Percentiles rank a stretch among this genome's conserved stretches.
Conservation (phyloP, 2,329 filamentous ascomycete species). For the Emydomyces testavorans region DNA sequence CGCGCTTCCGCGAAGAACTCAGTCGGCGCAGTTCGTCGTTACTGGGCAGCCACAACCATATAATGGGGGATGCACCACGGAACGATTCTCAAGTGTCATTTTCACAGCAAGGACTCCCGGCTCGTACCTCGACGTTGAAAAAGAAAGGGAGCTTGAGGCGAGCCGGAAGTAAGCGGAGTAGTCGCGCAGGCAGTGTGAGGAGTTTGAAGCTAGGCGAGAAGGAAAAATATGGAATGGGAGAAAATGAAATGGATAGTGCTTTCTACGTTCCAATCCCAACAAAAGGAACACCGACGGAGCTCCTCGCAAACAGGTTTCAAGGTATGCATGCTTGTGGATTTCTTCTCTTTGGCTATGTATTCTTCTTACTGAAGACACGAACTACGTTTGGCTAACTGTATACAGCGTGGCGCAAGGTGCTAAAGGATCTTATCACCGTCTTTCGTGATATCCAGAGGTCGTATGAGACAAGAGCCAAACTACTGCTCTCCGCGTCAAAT, state of each 20-base stretch:
- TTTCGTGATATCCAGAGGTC: slow-evolving; percentile 84
- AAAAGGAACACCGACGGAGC: slow-evolving; percentile 73
- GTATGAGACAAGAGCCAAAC: slow-evolving; percentile 77
- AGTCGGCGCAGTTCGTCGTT: slow-evolving; percentile 28
- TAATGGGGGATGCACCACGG: slow-evolving; percentile 5
- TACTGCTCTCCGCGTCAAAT: slow-evolving; percentile 69
- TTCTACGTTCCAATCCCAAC: slow-evolving; percentile 88
- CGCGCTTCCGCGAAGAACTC: slow-evolving; percentile 32
- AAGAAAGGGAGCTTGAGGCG: slow-evolving; percentile 71
- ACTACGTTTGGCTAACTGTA: background rate
- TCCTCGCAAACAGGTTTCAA: slow-evolving; percentile 78
- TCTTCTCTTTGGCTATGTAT: no score
- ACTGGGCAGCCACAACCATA: slow-evolving; percentile 21
- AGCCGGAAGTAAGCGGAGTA: slow-evolving; percentile 67
- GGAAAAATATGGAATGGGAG: slow-evolving; percentile 34
- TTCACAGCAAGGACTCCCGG: slow-evolving; percentile 28
- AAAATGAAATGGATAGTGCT: slow-evolving; percentile 62
- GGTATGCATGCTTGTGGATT: slow-evolving; percentile 45
- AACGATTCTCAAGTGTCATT: slow-evolving; percentile 35
- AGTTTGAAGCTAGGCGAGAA: slow-evolving; percentile 63
- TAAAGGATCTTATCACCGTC: slow-evolving; percentile 89
- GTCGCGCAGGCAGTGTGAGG: slow-evolving; percentile 74
- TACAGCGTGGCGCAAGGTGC: slow-evolving; percentile 80
- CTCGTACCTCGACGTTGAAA: slow-evolving; percentile 55
- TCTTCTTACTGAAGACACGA: background rate